Percentiles rank a stretch among this genome's conserved stretches.
phyloP scores from a whole-genome alignment of 2,329 filamentous ascomycete species.

The Aureobasidium musti region DNA sequence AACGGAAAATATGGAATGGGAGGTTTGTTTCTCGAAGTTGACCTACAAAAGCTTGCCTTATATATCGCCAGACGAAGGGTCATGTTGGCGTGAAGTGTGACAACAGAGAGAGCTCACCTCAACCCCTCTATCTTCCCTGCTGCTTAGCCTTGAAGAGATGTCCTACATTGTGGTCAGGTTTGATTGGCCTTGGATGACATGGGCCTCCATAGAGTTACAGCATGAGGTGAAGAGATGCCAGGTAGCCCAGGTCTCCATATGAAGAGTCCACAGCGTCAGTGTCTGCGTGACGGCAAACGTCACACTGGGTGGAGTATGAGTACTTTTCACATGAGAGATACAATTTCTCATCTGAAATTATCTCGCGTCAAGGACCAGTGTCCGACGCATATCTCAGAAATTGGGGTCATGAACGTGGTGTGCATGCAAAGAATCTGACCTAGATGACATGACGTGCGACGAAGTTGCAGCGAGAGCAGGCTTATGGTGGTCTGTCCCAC shows the following conservation, averaged over 20 bases:
- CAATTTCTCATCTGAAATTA: neutral
- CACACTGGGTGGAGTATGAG: neutral
- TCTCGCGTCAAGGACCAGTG: neutral
- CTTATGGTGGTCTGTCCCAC: neutral
- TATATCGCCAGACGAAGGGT: constrained; percentile 7
- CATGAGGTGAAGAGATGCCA: neutral
- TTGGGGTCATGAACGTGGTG: neutral
- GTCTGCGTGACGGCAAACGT: neutral
- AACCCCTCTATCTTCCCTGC: constrained; percentile 5
- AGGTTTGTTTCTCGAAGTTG: neutral
- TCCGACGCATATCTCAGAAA: neutral
- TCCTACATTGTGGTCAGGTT: constrained; percentile 15
- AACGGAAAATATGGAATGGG: neutral
- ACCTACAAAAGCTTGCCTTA: constrained; percentile 11
- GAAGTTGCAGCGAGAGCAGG: neutral
- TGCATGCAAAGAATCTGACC: neutral
- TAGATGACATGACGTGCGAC: neutral
- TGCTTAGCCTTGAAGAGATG: neutral
- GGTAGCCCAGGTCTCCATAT: neutral
- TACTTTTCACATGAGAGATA: constrained; percentile 14
- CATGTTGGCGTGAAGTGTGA: neutral
- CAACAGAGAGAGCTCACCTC: neutral
- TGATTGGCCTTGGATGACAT: neutral
- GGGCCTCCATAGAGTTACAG: neutral
- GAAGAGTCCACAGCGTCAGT: neutral